phyloP scores from a whole-genome alignment of 2,329 filamentous ascomycete species.

The Colletotrichum karsti region DNA sequence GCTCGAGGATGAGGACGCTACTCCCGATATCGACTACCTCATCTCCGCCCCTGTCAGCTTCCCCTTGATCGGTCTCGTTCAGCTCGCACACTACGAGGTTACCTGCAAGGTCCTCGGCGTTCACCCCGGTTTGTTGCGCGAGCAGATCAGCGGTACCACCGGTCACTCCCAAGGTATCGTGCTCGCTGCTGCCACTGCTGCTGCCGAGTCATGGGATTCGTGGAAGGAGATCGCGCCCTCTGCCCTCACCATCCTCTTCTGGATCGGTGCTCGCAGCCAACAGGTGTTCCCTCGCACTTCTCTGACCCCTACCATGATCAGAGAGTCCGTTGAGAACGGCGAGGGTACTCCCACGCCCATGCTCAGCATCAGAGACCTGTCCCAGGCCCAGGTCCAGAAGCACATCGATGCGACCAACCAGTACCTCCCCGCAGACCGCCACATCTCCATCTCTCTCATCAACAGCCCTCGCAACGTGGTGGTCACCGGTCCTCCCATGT shows the following conservation, averaged over 20 bases:
- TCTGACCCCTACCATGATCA: slow-evolving; percentile 86
- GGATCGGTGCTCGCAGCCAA: slow-evolving; percentile 97
- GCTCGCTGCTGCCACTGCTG: slow-evolving; percentile 89
- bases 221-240: slow-evolving; percentile 83
- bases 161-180: slow-evolving; percentile 98
- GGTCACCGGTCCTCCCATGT: slow-evolving; percentile 94
- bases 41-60: slow-evolving; percentile 96
- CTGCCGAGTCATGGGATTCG: slow-evolving; percentile 91
- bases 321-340: slow-evolving; percentile 92
- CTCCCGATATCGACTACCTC: slow-evolving; percentile 93
- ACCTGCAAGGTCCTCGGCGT: slow-evolving; percentile 92
- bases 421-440: slow-evolving; percentile 89
- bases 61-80: slow-evolving; percentile 93
- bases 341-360: slow-evolving; percentile 97
- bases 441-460: slow-evolving; percentile 93
- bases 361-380: slow-evolving; percentile 95
- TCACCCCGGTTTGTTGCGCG: slow-evolving; percentile 86
- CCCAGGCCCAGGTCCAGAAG: slow-evolving; percentile 88
- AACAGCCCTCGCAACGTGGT: slow-evolving; percentile 98
- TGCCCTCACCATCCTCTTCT: slow-evolving; percentile 93
- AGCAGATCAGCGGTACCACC: slow-evolving; percentile 86
- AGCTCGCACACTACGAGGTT: slow-evolving; percentile 94
- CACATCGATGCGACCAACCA: slow-evolving; percentile 98
- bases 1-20: slow-evolving; percentile 88
- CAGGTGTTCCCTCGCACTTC: slow-evolving; percentile 97